These are phyloP conservation scores for Malus sieversii DNA, from an alignment of 306 rosid species.

Conservation along the genomic window DNA sequence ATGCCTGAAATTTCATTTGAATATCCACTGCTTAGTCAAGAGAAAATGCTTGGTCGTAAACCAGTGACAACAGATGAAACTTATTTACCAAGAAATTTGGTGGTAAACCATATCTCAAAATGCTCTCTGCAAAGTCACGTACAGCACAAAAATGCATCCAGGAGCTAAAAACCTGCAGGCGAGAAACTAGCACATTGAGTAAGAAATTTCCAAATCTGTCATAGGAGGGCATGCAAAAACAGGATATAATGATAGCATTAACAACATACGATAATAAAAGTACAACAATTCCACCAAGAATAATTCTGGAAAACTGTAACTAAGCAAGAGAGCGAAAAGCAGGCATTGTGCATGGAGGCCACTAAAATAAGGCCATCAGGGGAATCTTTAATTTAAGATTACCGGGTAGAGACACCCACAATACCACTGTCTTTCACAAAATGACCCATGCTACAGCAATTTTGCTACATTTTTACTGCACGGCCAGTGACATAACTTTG, in stretches of 20 bases:
- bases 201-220: conserved; percentile 5
- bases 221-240: background rate
- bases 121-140: conserved; percentile 77
- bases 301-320: background rate
- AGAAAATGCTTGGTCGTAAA: conserved; percentile 11
- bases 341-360: background rate
- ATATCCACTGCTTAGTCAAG: conserved; percentile 10
- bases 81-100: conserved; percentile 74
- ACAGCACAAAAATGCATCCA: conserved; percentile 97
- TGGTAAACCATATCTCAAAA: conserved; percentile 90
- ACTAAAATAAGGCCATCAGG: background rate
- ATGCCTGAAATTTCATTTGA: conserved; percentile 52
- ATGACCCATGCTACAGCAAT: background rate
- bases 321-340: background rate
- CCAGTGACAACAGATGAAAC: conserved; percentile 4
- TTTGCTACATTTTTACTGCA: background rate
- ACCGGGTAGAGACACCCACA: background rate
- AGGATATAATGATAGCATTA: background rate
- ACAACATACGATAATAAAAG: background rate
- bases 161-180: conserved; percentile 74
- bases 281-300: background rate
- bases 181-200: conserved; percentile 11
- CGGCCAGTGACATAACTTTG: background rate
- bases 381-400: background rate
- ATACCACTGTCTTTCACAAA: background rate